A percentile compares a stretch with the other conserved stretches of the same genome.
Conservation (phyloP, 768 basidiomycete species). For the Infundibulicybe gibba region DNA sequence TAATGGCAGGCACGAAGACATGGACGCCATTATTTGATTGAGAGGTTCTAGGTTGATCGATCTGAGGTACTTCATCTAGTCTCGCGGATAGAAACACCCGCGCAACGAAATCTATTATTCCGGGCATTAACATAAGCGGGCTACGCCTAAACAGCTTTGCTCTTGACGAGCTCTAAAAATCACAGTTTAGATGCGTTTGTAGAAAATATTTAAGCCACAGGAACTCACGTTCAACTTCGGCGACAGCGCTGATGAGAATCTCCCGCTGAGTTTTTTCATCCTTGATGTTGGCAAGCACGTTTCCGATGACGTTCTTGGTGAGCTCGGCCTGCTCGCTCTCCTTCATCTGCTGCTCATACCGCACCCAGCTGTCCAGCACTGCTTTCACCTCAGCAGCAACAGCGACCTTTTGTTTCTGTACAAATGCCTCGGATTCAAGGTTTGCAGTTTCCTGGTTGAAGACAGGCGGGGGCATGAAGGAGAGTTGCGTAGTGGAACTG, state of each 20-base stretch:
- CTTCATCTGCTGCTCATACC: slow-evolving; percentile 95
- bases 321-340: slow-evolving; percentile 95
- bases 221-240: slow-evolving; percentile 90
- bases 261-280: slow-evolving; percentile 92
- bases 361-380: slow-evolving; percentile 97
- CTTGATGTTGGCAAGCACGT: slow-evolving; percentile 76
- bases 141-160: slow-evolving; percentile 75
- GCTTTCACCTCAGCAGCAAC: slow-evolving; percentile 88
- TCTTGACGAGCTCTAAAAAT: slow-evolving; percentile 79
- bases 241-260: slow-evolving; percentile 72
- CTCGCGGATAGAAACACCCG: too few species aligned
- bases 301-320: slow-evolving; percentile 82
- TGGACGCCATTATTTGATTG: too few species aligned
- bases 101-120: too few species aligned
- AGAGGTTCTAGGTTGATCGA: too few species aligned
- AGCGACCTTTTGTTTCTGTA: slow-evolving; percentile 84
- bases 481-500: background rate
- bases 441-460: slow-evolving; percentile 80
- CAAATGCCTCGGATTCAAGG: slow-evolving; percentile 87
- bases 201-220: background rate
- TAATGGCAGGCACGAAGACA: too few species aligned
- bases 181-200: background rate
- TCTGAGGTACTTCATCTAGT: too few species aligned
- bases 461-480: background rate
- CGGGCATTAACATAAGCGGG: background rate